A percentile compares a stretch with the other conserved stretches of the same genome.
Conservation (phyloP, 768 basidiomycete genomes). For the Leccinum barrowsii region DNA sequence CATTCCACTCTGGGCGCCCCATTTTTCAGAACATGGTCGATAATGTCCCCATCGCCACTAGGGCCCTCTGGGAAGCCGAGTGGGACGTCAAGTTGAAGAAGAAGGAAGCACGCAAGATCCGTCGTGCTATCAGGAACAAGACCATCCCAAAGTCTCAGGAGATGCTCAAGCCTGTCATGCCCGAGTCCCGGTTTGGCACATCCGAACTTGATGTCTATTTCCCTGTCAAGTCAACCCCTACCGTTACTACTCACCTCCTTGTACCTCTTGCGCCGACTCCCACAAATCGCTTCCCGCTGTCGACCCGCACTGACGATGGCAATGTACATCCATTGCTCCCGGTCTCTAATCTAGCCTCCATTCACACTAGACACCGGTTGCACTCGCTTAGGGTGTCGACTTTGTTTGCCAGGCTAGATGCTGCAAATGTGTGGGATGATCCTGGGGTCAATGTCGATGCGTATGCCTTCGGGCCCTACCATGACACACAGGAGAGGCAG, state of each 20-base stretch:
- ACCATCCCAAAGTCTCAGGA: constrained; percentile 19
- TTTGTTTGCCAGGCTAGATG: too few species aligned
- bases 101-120: constrained; percentile 32
- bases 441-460: too few species aligned
- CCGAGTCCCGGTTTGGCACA: constrained; percentile 22
- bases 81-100: constrained; percentile 56
- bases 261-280: constrained; percentile 78
- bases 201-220: constrained; percentile 64
- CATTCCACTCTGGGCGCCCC: constrained; percentile 69
- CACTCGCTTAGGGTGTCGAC: too few species aligned
- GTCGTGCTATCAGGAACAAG: constrained; percentile 21
- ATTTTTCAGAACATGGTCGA: constrained; percentile 78
- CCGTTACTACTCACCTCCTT: constrained; percentile 63
- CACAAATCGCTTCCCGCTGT: constrained; percentile 59
- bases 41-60: constrained; percentile 73
- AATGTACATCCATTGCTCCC: too few species aligned
- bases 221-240: constrained; percentile 30
- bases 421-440: too few species aligned
- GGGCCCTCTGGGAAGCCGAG: constrained; percentile 74
- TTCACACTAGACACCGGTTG: too few species aligned
- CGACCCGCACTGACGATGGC: constrained; percentile 15
- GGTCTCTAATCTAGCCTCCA: too few species aligned
- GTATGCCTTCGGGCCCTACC: too few species aligned
- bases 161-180: constrained; percentile 22
- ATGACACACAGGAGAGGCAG: too few species aligned